Percentiles rank a stretch among this genome's conserved stretches.
phyloP scores from a whole-genome alignment of 2,329 filamentous ascomycete genomes.

The Aspergillus viridinutans region DNA sequence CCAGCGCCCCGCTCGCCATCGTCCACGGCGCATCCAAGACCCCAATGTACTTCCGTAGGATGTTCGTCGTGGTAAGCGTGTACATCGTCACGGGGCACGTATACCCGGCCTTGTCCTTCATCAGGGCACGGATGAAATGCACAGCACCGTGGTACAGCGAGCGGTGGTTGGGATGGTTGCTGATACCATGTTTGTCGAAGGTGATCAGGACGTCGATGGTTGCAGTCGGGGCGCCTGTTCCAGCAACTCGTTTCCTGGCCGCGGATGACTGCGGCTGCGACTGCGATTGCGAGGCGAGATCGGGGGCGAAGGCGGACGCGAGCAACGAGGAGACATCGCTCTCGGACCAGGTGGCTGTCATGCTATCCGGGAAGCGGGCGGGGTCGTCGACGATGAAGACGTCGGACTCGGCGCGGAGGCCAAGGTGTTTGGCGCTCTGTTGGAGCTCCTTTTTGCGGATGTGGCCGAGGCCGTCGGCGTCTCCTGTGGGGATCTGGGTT shows the following conservation, averaged over 20 bases:
- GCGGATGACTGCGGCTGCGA: constrained; percentile 26
- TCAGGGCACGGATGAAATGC: constrained; percentile 64
- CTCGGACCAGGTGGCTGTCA: constrained; percentile 73
- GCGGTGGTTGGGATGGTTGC: constrained; percentile 87
- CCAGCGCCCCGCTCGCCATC: constrained; percentile 53
- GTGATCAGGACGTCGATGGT: constrained; percentile 81
- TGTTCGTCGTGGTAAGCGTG: constrained; percentile 67
- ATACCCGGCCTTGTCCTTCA: constrained; percentile 60
- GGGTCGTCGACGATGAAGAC: constrained; percentile 80
- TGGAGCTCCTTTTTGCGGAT: constrained; percentile 78
- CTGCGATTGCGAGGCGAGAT: constrained; percentile 38
- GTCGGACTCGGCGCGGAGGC: constrained; percentile 69
- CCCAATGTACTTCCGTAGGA: constrained; percentile 76
- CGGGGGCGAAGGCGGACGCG: constrained; percentile 67
- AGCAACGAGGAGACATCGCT: constrained; percentile 67
- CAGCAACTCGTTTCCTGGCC: constrained; percentile 32
- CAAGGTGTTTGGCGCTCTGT: constrained; percentile 72
- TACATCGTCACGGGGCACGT: constrained; percentile 77
- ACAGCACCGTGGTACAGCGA: constrained; percentile 79
- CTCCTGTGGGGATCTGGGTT: constrained; percentile 46
- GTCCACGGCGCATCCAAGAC: constrained; percentile 74
- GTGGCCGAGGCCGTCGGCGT: constrained; percentile 82
- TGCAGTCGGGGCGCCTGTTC: constrained; percentile 41
- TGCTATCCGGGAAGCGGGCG: constrained; percentile 78
- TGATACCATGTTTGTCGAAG: constrained; percentile 80